Evolutionary conservation across 139 green algal genomes (phyloP).

Genomic region (Limnomonas spitsbergensis): DNA sequence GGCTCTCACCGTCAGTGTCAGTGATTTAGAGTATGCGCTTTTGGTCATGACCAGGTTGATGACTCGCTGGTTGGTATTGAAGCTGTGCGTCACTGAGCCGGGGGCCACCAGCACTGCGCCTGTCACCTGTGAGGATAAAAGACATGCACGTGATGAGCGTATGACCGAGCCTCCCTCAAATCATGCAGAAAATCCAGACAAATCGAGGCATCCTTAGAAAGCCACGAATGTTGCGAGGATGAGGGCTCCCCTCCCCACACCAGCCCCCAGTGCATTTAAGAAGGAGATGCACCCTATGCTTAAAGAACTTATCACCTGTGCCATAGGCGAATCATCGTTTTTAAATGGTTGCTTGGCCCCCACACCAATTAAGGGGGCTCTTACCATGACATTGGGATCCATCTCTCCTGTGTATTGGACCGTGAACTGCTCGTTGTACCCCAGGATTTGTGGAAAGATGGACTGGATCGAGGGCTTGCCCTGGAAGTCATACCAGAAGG

Average conservation of each 20-base stretch:
- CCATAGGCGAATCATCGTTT: no score
- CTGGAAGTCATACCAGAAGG: conserved; percentile 28
- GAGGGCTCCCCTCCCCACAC: no score
- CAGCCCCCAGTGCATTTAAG: no score
- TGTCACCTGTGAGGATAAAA: conserved; percentile 1
- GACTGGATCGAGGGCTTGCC: conserved; percentile 17
- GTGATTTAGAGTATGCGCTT: neutral
- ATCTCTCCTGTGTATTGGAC: conserved; percentile 11
- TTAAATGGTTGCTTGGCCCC: no score
- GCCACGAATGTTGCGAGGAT: no score
- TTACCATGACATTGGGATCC: neutral
- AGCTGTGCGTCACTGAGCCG: conserved; percentile 32
- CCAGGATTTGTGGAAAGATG: neutral
- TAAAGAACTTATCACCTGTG: no score
- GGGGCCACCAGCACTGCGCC: conserved; percentile 30
- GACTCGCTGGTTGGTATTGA: conserved; percentile 44
- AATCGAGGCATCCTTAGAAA: no score
- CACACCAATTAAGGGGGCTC: neutral
- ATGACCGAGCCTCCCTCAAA: no score
- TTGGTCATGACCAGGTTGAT: conserved; percentile 20
- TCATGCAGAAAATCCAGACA: no score
- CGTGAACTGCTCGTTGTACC: conserved; percentile 12
- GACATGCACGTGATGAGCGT: no score
- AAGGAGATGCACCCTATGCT: no score
- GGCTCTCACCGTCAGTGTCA: neutral